A percentile compares a stretch with the other conserved stretches of the same genome.
phyloP scores from a whole-genome alignment of 257 asterid species.

The Solanum etuberosum region DNA sequence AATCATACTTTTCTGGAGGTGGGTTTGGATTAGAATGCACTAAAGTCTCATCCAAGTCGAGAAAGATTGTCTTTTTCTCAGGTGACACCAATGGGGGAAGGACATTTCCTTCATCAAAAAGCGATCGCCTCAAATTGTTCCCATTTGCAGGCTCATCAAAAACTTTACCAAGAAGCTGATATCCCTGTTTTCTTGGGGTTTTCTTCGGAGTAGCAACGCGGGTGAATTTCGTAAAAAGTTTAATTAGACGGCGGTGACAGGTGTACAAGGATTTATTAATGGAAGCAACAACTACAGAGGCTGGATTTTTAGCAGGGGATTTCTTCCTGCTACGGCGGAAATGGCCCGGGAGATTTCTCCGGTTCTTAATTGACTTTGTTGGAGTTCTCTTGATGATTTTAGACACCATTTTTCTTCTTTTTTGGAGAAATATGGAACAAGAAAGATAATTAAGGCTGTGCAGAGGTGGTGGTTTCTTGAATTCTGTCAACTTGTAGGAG shows the following conservation, averaged over 20 bases:
- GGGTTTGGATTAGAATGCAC: constrained; percentile 56
- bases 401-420: constrained; percentile 46
- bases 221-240: constrained; percentile 52
- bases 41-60: constrained; percentile 82
- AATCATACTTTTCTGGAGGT: constrained; percentile 70
- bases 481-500: background rate
- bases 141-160: constrained; percentile 3
- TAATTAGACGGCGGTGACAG: constrained; percentile 83
- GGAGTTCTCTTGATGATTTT: constrained; percentile 68
- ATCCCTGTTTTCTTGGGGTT: constrained; percentile 54
- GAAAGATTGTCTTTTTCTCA: constrained; percentile 50
- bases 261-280: constrained; percentile 56
- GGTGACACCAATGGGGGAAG: constrained; percentile 40
- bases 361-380: constrained; percentile 50
- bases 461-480: background rate
- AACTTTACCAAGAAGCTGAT: constrained; percentile 40
- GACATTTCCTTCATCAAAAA: constrained; percentile 23
- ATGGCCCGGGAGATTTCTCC: constrained; percentile 20
- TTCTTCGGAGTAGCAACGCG: constrained; percentile 57
- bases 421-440: background rate
- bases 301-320: constrained; percentile 49
- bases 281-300: constrained; percentile 55
- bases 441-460: background rate
- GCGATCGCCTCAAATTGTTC: constrained; percentile 10
- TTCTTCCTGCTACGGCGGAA: constrained; percentile 39